Evolutionary conservation across 331 rosid genomes (phyloP).

Genomic region (Quercus tomentella): DNA sequence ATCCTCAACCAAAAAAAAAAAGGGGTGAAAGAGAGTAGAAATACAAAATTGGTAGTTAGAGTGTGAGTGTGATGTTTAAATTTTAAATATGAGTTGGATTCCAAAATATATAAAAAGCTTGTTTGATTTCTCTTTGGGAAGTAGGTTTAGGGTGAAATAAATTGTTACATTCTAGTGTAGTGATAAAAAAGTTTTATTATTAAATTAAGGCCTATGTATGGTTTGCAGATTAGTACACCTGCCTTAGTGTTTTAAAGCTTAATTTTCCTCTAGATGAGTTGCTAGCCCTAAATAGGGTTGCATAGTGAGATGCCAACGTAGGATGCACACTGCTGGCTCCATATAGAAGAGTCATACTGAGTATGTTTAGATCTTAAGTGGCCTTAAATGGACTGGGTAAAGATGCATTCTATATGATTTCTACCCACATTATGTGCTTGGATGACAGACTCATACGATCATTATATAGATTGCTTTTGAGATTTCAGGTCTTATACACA

Average conservation of each 20-base stretch:
- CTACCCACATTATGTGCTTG: background rate
- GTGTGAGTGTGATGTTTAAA: too few species aligned
- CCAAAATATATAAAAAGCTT: too few species aligned
- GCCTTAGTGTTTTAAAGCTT: background rate
- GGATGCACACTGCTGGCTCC: background rate
- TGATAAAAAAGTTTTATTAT: background rate
- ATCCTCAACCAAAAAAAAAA: too few species aligned
- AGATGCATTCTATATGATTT: background rate
- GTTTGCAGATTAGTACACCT: background rate
- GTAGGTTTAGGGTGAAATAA: background rate
- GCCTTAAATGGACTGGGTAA: background rate
- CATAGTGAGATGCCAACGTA: background rate
- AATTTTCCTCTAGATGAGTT: background rate
- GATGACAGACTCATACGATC: background rate
- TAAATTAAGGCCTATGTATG: background rate
- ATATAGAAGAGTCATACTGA: background rate
- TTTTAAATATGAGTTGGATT: too few species aligned
- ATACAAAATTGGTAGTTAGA: too few species aligned
- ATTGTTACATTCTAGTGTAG: background rate
- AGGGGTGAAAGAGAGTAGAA: too few species aligned
- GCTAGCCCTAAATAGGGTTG: background rate
- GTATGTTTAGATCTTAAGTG: background rate
- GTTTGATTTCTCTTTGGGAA: background rate
- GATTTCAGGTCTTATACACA: background rate
- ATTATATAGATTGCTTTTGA: background rate